Conservation (phyloP, 495 filamentous ascomycete genomes). For the Monascus purpureus region DNA sequence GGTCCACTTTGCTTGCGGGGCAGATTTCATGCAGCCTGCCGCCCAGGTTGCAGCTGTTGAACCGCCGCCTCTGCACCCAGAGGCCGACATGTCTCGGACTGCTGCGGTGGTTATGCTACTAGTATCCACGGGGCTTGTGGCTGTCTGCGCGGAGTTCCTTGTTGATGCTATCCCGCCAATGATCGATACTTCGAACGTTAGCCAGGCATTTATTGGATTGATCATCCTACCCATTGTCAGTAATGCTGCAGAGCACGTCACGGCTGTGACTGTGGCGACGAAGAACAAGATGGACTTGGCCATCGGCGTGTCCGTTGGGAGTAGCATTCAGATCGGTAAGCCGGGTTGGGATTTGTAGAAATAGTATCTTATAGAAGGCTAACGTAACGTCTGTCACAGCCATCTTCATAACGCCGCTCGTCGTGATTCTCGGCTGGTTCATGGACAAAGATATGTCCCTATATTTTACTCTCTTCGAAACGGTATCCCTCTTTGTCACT, state of each 20-base stretch:
- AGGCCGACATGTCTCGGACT: constrained; percentile 54
- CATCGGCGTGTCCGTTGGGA: constrained; percentile 80
- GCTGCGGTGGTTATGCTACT: constrained; percentile 62
- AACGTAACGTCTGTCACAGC: constrained; percentile 47
- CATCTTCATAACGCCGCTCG: constrained; percentile 76
- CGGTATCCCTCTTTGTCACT: constrained; percentile 70
- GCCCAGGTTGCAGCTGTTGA: constrained; percentile 11
- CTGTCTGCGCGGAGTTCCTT: constrained; percentile 77
- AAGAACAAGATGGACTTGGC: constrained; percentile 97
- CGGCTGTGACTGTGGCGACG: constrained; percentile 70
- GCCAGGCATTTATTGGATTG: constrained; percentile 72
- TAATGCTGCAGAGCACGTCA: constrained; percentile 87
- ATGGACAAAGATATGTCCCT: constrained; percentile 72
- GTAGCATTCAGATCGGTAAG: constrained; percentile 62
- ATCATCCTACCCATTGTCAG: constrained; percentile 86
- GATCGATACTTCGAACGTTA: constrained; percentile 46
- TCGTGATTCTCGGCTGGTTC: constrained; percentile 82
- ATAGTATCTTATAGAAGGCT: no score
- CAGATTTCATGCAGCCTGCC: constrained; percentile 14
- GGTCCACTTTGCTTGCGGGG: constrained; percentile 26
- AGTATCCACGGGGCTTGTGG: constrained; percentile 64
- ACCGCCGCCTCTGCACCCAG: constrained; percentile 27
- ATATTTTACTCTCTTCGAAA: constrained; percentile 89
- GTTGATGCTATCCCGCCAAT: constrained; percentile 68
- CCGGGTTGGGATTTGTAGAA: no score